A percentile compares a stretch with the other conserved stretches of the same genome.
phyloP scores from a whole-genome alignment of 805 yeast genomes.

The Vanderwaltozyma tropicalis region DNA sequence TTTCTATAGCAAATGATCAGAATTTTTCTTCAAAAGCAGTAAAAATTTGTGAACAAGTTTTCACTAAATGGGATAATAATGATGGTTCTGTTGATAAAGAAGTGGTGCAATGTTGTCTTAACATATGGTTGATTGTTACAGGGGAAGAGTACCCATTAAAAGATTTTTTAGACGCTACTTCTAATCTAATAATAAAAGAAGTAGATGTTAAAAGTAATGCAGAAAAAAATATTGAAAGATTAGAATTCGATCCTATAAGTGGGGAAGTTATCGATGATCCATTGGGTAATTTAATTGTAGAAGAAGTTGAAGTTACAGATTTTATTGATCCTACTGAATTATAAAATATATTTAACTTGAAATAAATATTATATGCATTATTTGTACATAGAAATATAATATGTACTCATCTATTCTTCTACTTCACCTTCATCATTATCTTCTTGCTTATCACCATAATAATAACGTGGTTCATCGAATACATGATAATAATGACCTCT shows the following conservation, averaged over 20 bases:
- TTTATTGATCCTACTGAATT: slow-evolving; percentile 2
- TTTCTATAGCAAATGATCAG: not conserved
- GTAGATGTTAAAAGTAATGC: slow-evolving; percentile 2
- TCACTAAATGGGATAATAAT: slow-evolving; percentile 6
- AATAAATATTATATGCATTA: not conserved
- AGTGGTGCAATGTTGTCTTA: slow-evolving; percentile 8
- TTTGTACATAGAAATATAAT: not conserved
- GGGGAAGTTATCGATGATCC: slow-evolving; percentile 6
- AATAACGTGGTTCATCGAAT: slow-evolving; percentile 87
- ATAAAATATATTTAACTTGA: not conserved
- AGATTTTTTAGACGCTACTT: slow-evolving; percentile 1
- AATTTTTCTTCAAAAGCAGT: not conserved
- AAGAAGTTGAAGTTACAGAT: slow-evolving; percentile 21
- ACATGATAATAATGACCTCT: slow-evolving; percentile 92
- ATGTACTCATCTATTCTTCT: not conserved
- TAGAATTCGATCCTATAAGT: slow-evolving; percentile 9
- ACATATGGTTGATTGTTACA: slow-evolving; percentile 10
- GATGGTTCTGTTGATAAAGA: slow-evolving; percentile 2
- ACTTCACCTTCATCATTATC: not conserved
- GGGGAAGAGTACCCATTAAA: slow-evolving; percentile 7
- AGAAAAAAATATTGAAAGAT: not conserved
- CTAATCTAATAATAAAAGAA: slow-evolving; percentile 7
- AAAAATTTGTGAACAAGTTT: slow-evolving; percentile 1
- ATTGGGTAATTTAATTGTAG: slow-evolving; percentile 14
- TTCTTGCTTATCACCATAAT: not conserved